Evolutionary conservation across 2,329 filamentous ascomycete species (phyloP).

Genomic region (Magnaporthales sp.): DNA sequence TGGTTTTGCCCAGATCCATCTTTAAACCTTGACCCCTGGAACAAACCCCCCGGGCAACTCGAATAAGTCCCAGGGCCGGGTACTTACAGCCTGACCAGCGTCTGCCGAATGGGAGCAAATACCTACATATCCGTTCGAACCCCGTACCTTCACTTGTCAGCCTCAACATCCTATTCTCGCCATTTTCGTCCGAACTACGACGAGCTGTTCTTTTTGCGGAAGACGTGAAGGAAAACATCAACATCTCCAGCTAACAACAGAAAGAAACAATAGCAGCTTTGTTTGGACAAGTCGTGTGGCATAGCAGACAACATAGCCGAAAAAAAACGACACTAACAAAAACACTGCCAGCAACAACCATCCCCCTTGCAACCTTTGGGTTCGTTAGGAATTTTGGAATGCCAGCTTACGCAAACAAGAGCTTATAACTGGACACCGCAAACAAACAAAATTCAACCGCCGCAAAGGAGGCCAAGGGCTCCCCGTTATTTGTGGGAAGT

Average conservation of each 20-base stretch:
- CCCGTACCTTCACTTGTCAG: background rate
- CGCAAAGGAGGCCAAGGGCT: background rate
- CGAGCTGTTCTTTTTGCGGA: background rate
- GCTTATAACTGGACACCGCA: background rate
- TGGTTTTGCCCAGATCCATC: background rate
- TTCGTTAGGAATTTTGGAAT: background rate
- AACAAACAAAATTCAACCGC: background rate
- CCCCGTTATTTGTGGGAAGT: background rate
- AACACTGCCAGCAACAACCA: background rate
- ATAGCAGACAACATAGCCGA: background rate
- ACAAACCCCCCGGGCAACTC: background rate
- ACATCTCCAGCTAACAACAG: background rate
- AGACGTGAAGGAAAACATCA: background rate
- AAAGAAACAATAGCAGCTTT: background rate
- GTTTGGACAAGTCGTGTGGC: background rate
- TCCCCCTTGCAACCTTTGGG: background rate
- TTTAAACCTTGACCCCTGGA: background rate
- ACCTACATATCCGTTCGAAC: slow-evolving; percentile 1
- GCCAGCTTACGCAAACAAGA: background rate
- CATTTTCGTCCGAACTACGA: background rate
- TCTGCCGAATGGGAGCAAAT: background rate
- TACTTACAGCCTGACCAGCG: background rate
- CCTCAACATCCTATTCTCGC: background rate
- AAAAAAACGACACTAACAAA: background rate
- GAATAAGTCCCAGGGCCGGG: background rate